Base-by-base conservation (phyloP, 2,329 filamentous ascomycete genomes). In the Rhynchosporium agropyri region DNA sequence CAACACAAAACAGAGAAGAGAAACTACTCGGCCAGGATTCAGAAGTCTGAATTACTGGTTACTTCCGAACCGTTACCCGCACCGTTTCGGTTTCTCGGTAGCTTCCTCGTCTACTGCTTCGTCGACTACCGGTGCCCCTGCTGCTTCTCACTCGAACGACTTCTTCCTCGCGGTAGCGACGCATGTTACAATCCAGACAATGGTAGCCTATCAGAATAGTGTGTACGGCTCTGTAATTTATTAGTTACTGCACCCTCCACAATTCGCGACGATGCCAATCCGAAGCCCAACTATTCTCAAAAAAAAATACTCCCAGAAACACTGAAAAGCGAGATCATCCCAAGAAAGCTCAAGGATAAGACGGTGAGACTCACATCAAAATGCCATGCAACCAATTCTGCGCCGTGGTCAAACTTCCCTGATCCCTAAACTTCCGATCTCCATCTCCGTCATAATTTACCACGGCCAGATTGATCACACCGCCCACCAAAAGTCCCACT, bases 401-500 rank as follows among this genome's bases (percentile, higher is more conserved):
- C 10, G 60, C 55, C 2, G n/a, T 50, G 8, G 53, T 26, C 60
- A 62, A 53, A 13, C 28, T 38, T 9, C 12, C 5, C 29, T 53
- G 13, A 3, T 20, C 1, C 77, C 78, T 26, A 29, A 29, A 31
- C 33, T 38, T 13, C 50, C 38, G 29, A 57, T 60, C 36, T 10
- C 60, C 60, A 61, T 61, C 60, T 10, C 60, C 46, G 15, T 48
- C n/a, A 50, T 51, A 51, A 56, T 62, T 42, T 38, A 62, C 60
- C 15, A 62, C 33, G 6, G 45, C 55, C 38, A 58, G 29, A 59
- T 63, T 63, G 38, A 63, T 40, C 33, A 43, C 49, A 2, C 61
- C 61, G 1, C 55, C 61, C 9, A 63, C 12, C 29, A 57, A 38
- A 20, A 63, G 50, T 5, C 55, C 61, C 48, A 63, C 29, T 10